Percentiles rank a stretch among this genome's conserved stretches.
Evolutionary conservation across 1,284 basidiomycete species (phyloP).

Genomic region (Ganoderma boninense): DNA sequence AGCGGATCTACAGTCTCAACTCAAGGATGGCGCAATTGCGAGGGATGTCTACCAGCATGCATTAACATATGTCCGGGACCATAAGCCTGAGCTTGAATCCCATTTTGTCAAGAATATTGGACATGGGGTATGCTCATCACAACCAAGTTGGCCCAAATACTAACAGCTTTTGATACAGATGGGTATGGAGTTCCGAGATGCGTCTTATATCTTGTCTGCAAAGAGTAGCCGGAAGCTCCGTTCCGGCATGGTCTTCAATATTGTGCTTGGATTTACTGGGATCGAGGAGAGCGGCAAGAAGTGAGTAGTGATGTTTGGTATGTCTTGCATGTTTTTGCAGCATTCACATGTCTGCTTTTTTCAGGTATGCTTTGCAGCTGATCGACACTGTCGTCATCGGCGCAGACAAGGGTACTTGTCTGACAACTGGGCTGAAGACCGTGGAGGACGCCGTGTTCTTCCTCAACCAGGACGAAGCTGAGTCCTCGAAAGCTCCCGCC

Average conservation of each 20-base stretch:
- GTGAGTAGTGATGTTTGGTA: constrained; percentile 48
- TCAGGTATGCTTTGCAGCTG: constrained; percentile 90
- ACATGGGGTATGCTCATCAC: constrained; percentile 74
- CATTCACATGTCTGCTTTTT: not conserved
- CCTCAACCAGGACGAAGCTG: constrained; percentile 63
- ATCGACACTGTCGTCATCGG: constrained; percentile 90
- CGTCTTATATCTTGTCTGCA: constrained; percentile 80
- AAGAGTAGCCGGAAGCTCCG: constrained; percentile 83
- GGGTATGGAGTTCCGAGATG: constrained; percentile 95
- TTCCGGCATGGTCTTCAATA: constrained; percentile 87
- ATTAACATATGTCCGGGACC: constrained; percentile 75
- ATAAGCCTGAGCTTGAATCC: constrained; percentile 85
- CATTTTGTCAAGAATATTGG: constrained; percentile 92
- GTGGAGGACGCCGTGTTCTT: constrained; percentile 93
- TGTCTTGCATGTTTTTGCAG: not conserved
- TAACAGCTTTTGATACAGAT: constrained; percentile 58
- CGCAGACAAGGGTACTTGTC: constrained; percentile 69
- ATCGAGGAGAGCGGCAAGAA: constrained; percentile 84
- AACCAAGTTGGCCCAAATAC: not conserved
- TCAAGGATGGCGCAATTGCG: constrained; percentile 83
- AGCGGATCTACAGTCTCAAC: constrained; percentile 75
- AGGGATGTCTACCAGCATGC: constrained; percentile 87
- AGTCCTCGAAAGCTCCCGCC: constrained; percentile 57
- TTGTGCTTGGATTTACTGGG: constrained; percentile 87
- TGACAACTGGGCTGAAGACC: constrained; percentile 88